Evolutionary conservation across 495 filamentous ascomycete genomes (phyloP).

Genomic region (Patellaria atrata): DNA sequence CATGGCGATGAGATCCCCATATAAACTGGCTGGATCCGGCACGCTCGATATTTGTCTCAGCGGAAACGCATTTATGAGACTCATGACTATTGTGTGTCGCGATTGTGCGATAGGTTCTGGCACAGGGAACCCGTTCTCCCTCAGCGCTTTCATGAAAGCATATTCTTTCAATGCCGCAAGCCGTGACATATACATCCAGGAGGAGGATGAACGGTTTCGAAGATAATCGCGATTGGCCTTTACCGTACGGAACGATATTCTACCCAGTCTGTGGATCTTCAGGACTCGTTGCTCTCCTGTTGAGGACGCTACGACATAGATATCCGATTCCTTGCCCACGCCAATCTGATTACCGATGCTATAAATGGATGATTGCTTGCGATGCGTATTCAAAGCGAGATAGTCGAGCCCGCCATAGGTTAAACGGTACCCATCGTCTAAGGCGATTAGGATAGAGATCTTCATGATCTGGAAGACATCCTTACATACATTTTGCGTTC

Average conservation of each 20-base stretch:
- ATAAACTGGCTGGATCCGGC: conserved; percentile 62
- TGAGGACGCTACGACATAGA: conserved; percentile 69
- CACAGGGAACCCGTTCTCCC: conserved; percentile 71
- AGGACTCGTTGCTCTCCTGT: conserved; percentile 50
- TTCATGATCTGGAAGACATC: not conserved
- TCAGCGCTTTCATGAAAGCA: conserved; percentile 78
- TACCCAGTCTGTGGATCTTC: conserved; percentile 88
- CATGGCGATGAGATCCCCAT: conserved; percentile 76
- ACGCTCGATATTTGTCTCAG: conserved; percentile 71
- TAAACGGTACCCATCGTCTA: conserved; percentile 90
- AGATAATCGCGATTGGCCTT: conserved; percentile 95
- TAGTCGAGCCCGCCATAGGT: conserved; percentile 97
- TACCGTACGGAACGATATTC: conserved; percentile 92
- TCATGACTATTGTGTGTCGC: conserved; percentile 92
- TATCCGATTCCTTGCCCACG: conserved; percentile 94
- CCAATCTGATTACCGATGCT: conserved; percentile 90
- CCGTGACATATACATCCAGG: conserved; percentile 96
- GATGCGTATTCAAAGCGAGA: conserved; percentile 78
- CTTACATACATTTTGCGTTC: conserved; percentile 70
- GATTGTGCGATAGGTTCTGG: conserved; percentile 75
- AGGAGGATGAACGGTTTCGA: conserved; percentile 56
- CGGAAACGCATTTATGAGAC: conserved; percentile 74
- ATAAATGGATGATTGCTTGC: conserved; percentile 63
- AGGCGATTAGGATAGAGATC: not conserved
- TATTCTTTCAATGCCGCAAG: conserved; percentile 86